Conservation (phyloP, 2,329 filamentous ascomycete genomes). For the Blastomyces parvus region DNA sequence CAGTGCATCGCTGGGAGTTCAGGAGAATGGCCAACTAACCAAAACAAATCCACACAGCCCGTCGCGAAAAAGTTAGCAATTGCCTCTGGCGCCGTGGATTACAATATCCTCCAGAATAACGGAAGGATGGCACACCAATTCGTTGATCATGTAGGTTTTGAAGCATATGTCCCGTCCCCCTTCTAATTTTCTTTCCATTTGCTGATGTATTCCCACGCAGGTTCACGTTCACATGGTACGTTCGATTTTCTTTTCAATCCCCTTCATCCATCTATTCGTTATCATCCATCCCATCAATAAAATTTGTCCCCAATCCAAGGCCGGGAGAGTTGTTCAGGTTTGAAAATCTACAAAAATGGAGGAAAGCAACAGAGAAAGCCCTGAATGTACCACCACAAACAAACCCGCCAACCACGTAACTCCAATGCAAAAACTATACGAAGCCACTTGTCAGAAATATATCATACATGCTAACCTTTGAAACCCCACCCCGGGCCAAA, state of each 20-base stretch:
- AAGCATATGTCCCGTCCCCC: not conserved
- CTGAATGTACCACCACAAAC: not conserved
- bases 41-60: conserved; percentile 39
- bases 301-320: not conserved
- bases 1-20: not conserved
- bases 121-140: conserved; percentile 82
- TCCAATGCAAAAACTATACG: not conserved
- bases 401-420: not conserved
- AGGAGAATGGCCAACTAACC: conserved; percentile 11
- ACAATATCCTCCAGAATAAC: conserved; percentile 96
- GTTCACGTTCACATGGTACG: conserved; percentile 89
- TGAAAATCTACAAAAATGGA: not conserved
- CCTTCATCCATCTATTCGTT: not conserved
- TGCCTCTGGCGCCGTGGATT: conserved; percentile 67
- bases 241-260: conserved; percentile 4
- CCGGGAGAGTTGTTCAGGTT: not conserved
- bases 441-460: conserved; percentile 6
- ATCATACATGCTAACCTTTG: conserved; percentile 7
- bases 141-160: conserved; percentile 68
- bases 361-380: not conserved
- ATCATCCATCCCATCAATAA: not conserved
- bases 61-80: conserved; percentile 78
- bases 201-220: conserved; percentile 33
- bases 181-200: not conserved
- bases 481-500: not conserved